Conservation (phyloP, 2,329 filamentous ascomycete genomes). For the Sphaceloma murrayae region DNA sequence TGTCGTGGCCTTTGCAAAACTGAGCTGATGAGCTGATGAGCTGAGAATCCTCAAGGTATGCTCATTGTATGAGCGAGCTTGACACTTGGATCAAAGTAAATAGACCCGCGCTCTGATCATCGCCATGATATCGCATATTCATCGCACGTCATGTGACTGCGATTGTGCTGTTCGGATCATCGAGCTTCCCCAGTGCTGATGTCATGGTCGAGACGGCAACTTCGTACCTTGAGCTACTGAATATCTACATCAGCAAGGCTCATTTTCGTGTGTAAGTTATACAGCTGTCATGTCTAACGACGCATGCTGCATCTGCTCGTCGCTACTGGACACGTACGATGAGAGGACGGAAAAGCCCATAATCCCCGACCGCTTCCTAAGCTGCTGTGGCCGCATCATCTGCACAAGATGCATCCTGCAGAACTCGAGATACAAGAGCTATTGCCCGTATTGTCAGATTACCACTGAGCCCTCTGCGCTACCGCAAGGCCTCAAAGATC, state of each 20-base stretch:
- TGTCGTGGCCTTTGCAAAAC: neutral
- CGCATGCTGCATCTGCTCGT: conserved; percentile 57
- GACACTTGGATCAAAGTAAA: too few species aligned
- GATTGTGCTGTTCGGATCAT: conserved; percentile 2
- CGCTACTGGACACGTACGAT: conserved; percentile 46
- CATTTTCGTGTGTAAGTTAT: neutral
- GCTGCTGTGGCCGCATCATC: conserved; percentile 62
- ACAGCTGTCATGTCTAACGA: conserved; percentile 3
- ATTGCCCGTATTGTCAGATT: conserved; percentile 69
- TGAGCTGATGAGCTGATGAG: too few species aligned
- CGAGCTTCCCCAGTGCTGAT: conserved; percentile 3
- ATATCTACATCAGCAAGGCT: neutral
- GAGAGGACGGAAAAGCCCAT: conserved; percentile 52
- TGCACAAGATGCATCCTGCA: conserved; percentile 61
- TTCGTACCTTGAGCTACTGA: neutral
- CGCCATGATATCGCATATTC: too few species aligned
- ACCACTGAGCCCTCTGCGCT: conserved; percentile 51
- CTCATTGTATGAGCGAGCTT: too few species aligned
- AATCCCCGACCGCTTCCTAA: conserved; percentile 50
- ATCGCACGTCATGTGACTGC: too few species aligned
- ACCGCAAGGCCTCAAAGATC: conserved; percentile 56
- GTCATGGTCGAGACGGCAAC: conserved; percentile 4
- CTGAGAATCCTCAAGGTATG: too few species aligned
- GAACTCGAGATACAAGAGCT: conserved; percentile 57
- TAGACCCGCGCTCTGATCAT: too few species aligned